These are phyloP conservation scores for Eucommia ulmoides DNA, from an alignment of 257 asterid species.

Conservation along the genomic window DNA sequence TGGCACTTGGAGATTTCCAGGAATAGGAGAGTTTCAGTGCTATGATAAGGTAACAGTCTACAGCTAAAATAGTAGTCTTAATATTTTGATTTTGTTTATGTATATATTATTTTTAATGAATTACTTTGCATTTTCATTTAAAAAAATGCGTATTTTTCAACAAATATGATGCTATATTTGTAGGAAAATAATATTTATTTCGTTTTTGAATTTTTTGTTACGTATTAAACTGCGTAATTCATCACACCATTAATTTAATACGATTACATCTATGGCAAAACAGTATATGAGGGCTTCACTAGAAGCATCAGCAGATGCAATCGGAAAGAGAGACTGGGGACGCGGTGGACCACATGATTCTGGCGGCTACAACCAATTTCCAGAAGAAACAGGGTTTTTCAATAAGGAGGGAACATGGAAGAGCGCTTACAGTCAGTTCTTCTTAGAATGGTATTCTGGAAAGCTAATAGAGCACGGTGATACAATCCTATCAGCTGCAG, in stretches of 20 bases:
- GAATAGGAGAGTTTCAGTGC: slow-evolving; percentile 1
- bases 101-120: too few relatives aligned
- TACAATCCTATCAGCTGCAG: slow-evolving; percentile 3
- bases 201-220: too few relatives aligned
- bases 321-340: not conserved
- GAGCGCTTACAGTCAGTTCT: slow-evolving; percentile 1
- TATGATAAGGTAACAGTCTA: not conserved
- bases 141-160: too few relatives aligned
- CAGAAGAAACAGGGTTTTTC: slow-evolving; percentile 1
- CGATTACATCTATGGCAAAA: not conserved
- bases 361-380: not conserved
- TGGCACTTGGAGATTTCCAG: slow-evolving; percentile 4
- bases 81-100: too few relatives aligned
- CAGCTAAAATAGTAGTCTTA: not conserved
- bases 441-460: slow-evolving; percentile 4
- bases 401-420: not conserved
- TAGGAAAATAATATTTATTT: too few relatives aligned
- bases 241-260: too few relatives aligned
- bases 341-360: not conserved
- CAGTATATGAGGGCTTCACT: slow-evolving; percentile 1
- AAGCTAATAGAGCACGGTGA: slow-evolving; percentile 1
- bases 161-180: too few relatives aligned
- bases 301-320: slow-evolving; percentile 1
- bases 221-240: too few relatives aligned
- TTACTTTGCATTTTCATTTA: too few relatives aligned